Percentiles rank a stretch among this genome's conserved stretches.
Evolutionary conservation across 768 basidiomycete genomes (phyloP).

Genomic region (Suillus discolor): DNA sequence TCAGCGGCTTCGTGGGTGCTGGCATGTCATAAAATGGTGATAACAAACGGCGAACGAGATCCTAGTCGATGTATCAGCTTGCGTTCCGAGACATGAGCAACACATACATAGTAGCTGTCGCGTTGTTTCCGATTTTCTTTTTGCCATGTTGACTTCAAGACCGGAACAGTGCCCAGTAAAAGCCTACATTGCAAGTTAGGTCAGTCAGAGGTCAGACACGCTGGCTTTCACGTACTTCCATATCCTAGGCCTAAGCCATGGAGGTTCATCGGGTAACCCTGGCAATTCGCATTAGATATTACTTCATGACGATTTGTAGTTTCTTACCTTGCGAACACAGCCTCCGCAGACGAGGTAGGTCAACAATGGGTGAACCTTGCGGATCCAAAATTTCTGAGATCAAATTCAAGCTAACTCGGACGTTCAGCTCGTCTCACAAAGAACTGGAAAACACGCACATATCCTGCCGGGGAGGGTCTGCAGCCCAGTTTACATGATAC

Average conservation of each 20-base stretch:
- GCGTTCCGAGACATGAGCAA: background rate
- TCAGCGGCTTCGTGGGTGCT: slow-evolving; percentile 41
- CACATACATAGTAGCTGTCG: slow-evolving; percentile 71
- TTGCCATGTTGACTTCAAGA: slow-evolving; percentile 60
- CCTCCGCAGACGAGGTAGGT: slow-evolving; percentile 55
- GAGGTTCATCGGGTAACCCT: slow-evolving; percentile 77
- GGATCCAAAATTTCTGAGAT: slow-evolving; percentile 66
- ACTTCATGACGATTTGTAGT: background rate
- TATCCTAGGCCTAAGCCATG: slow-evolving; percentile 74
- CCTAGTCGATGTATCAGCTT: slow-evolving; percentile 42
- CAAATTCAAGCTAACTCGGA: slow-evolving; percentile 33
- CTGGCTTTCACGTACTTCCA: slow-evolving; percentile 62
- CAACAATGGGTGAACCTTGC: slow-evolving; percentile 49
- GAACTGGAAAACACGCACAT: slow-evolving; percentile 44
- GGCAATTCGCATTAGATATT: background rate
- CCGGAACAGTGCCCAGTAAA: slow-evolving; percentile 63
- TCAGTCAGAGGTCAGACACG: slow-evolving; percentile 11
- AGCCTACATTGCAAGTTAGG: slow-evolving; percentile 41
- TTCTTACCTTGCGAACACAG: slow-evolving; percentile 63
- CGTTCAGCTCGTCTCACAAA: slow-evolving; percentile 8
- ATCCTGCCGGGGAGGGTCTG: slow-evolving; percentile 62
- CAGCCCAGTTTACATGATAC: slow-evolving; percentile 60
- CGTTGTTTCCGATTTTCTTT: slow-evolving; percentile 59
- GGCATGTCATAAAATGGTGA: slow-evolving; percentile 51
- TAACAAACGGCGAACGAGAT: slow-evolving; percentile 66